A percentile compares a stretch with the other conserved stretches of the same genome.
Conservation (phyloP, 1,284 basidiomycete species). For the Sanghuangporus baumii region DNA sequence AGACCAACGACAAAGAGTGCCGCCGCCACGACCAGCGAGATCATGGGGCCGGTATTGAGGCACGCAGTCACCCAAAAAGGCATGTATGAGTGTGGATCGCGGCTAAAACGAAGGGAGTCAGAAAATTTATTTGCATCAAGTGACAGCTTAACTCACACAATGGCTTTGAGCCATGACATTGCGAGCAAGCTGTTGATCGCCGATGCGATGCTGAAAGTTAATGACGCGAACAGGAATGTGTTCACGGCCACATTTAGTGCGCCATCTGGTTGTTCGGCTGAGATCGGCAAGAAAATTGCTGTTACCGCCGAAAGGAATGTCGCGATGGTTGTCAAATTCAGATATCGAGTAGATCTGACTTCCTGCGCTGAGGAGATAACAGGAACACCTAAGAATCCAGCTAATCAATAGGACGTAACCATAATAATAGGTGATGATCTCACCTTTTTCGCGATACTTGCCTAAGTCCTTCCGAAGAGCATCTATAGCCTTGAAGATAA, state of each 20-base stretch:
- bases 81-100: slow-evolving; percentile 1
- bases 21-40: not conserved
- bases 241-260: slow-evolving; percentile 1
- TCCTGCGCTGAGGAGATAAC: slow-evolving; percentile 7
- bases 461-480: not conserved
- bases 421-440: not conserved
- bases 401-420: not conserved
- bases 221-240: slow-evolving; percentile 7
- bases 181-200: slow-evolving; percentile 9
- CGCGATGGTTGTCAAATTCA: slow-evolving; percentile 11
- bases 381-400: slow-evolving; percentile 1
- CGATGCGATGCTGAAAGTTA: slow-evolving; percentile 11
- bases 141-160: not conserved
- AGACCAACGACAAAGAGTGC: slow-evolving; percentile 4
- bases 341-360: slow-evolving; percentile 2
- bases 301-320: not conserved
- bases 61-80: slow-evolving; percentile 4
- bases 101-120: not conserved
- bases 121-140: too few relatives aligned
- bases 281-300: not conserved
- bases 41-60: slow-evolving; percentile 8
- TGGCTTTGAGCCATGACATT: slow-evolving; percentile 2
- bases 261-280: not conserved
- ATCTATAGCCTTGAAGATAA: not conserved
- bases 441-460: slow-evolving; percentile 8